Base-by-base conservation (phyloP, 805 yeast species). In the Teunomyces stri region DNA sequence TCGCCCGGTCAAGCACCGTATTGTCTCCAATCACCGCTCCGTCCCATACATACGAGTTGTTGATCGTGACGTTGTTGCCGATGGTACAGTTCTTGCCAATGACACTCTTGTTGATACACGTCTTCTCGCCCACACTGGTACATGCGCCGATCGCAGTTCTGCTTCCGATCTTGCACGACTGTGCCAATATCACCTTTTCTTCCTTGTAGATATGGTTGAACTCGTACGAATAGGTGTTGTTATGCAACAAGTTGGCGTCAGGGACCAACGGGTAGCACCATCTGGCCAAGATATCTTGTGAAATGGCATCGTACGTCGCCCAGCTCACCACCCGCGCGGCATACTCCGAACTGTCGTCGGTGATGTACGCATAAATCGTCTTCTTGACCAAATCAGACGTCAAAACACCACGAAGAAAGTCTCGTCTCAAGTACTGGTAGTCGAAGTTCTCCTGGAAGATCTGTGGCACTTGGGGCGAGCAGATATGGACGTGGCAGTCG, bases 391-490 rank as follows among this genome's bases (percentile, higher is more conserved):
- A 78, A 66, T 94, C 99, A 44, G 95, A 85, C 12, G 94, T 85
- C 50, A 94, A 74, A 21, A 92, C 94, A 46, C 98, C 97, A 56
- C 81, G 85, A 27, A 92, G 87, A 61, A 92, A 94, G 68, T 94
- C 98, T 30, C 79, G 75, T 65, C 99, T 79, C 52, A 92, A 72
- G 44, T 80, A 73, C 65, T 92, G 97, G 65, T 91, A 94, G 69
- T 94, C 99, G 59, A 94, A 94, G 65, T 94, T 92, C 60, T 94
- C 99, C 58, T 89, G 96, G 70, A 92, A 94, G 51, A 92, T 85
- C 12, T 95, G 94, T 1, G 97, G 97, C 9, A 94, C 97, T 54
- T 85, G 89, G 2, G 96, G 89, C 5, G 97, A 78, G 67, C 99
- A 94, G 51, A 94, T 89, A 68, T 94, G 99, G 46, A 94, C 90